These are phyloP conservation scores for Macrolepiota fuliginosa DNA, from an alignment of 768 basidiomycete genomes.

Conservation along the genomic window DNA sequence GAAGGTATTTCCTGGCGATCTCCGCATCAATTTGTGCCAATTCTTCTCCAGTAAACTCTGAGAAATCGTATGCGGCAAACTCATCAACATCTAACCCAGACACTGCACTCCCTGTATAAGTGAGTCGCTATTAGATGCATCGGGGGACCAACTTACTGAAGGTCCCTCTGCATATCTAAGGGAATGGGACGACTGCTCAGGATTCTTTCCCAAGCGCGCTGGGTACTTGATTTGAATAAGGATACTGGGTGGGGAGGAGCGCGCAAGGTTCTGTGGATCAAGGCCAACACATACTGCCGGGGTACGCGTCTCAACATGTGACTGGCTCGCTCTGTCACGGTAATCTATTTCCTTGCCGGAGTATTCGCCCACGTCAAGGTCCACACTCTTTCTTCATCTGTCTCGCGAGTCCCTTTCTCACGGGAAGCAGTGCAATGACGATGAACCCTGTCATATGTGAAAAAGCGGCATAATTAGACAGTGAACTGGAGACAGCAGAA, in stretches of 20 bases:
- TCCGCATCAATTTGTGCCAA: conserved; percentile 47
- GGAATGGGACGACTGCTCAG: background rate
- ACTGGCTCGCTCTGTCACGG: no score
- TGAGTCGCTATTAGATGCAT: background rate
- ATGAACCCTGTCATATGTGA: background rate
- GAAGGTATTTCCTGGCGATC: conserved; percentile 17
- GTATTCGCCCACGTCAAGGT: no score
- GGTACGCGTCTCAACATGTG: background rate
- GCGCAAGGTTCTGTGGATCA: background rate
- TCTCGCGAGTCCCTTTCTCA: background rate
- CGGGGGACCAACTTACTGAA: background rate
- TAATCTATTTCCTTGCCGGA: no score
- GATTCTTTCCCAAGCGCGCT: background rate
- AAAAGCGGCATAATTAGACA: background rate
- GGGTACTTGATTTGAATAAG: background rate
- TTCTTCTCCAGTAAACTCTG: conserved; percentile 58
- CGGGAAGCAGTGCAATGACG: background rate
- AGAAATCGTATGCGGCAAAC: conserved; percentile 47
- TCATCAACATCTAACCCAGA: conserved; percentile 23
- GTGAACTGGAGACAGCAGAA: background rate
- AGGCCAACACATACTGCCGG: background rate
- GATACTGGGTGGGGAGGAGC: background rate
- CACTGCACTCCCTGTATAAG: conserved; percentile 13
- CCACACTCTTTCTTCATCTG: no score
- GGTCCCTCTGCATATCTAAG: background rate